These are phyloP conservation scores for Hyphodiscus sp. DNA, from an alignment of 2,329 filamentous ascomycete genomes.

Conservation along the genomic window DNA sequence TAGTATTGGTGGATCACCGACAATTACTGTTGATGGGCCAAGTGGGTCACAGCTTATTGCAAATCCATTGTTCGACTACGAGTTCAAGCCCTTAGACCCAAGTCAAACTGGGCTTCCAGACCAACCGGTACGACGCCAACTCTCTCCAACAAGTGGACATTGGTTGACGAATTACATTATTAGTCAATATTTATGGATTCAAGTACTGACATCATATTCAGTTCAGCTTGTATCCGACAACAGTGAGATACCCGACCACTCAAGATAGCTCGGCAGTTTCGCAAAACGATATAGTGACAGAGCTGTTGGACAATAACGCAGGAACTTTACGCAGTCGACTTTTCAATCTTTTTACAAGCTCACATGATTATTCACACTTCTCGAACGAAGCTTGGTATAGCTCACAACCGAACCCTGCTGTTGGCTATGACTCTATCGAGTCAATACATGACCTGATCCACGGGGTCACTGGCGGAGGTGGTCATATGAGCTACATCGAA, in stretches of 20 bases:
- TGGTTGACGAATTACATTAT: too few relatives aligned
- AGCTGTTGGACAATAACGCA: constrained; percentile 46
- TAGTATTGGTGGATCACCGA: constrained; percentile 13
- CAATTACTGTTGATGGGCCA: constrained; percentile 18
- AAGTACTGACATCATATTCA: constrained; percentile 24
- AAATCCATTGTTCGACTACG: constrained; percentile 57
- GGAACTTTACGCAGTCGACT: constrained; percentile 54
- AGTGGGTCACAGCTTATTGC: constrained; percentile 50
- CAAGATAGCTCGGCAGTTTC: constrained; percentile 41
- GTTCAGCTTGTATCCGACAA: constrained; percentile 54
- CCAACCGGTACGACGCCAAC: constrained; percentile 44
- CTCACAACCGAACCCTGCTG: constrained; percentile 33
- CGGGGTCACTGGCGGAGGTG: constrained; percentile 44
- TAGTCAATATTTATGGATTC: neutral
- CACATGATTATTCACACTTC: constrained; percentile 61
- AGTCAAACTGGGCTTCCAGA: constrained; percentile 40
- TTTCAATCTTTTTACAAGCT: constrained; percentile 61
- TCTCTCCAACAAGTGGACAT: neutral
- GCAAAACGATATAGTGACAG: constrained; percentile 51
- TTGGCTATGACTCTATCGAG: constrained; percentile 57
- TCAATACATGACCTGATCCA: constrained; percentile 59
- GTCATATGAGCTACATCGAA: constrained; percentile 65
- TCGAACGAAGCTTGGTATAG: constrained; percentile 61
- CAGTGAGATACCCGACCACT: constrained; percentile 47
- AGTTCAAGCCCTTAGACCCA: constrained; percentile 49